phyloP scores from a whole-genome alignment of 1,139 yeast genomes.

The Blastobotrys proliferans region DNA sequence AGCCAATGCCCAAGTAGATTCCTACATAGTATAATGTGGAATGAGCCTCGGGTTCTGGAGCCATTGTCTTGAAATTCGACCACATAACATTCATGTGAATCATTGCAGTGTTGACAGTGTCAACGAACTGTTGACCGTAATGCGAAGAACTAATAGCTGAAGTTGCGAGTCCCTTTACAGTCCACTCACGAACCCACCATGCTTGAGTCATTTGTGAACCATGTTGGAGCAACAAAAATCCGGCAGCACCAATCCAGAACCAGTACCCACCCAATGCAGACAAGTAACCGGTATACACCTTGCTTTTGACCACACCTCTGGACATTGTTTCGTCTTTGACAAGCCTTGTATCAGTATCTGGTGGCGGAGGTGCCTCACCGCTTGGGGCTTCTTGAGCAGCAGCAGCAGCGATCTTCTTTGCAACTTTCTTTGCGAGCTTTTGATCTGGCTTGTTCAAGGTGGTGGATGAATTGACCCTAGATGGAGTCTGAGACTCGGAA shows the following conservation, averaged over 20 bases:
- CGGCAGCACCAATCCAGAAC: constrained; percentile 47
- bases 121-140: constrained; percentile 3
- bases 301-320: constrained; percentile 71
- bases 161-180: constrained; percentile 30
- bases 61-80: too few species aligned
- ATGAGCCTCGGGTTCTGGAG: constrained; percentile 30
- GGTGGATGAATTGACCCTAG: constrained; percentile 42
- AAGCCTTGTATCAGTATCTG: constrained; percentile 43
- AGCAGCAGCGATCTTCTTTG: constrained; percentile 38
- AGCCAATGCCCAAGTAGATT: constrained; percentile 68
- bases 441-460: constrained; percentile 21
- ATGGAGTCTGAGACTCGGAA: constrained; percentile 56
- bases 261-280: constrained; percentile 58
- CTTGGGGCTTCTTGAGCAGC: constrained; percentile 16
- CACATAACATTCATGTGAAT: too few species aligned
- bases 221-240: constrained; percentile 53
- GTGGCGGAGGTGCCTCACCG: too few species aligned
- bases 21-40: constrained; percentile 59
- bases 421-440: too few species aligned
- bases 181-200: constrained; percentile 87
- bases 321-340: constrained; percentile 78
- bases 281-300: constrained; percentile 67
- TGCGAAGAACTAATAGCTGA: neutral
- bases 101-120: neutral
- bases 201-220: constrained; percentile 58